phyloP scores from a whole-genome alignment of 2,329 filamentous ascomycete species.

The Cryphonectria naterciae region DNA sequence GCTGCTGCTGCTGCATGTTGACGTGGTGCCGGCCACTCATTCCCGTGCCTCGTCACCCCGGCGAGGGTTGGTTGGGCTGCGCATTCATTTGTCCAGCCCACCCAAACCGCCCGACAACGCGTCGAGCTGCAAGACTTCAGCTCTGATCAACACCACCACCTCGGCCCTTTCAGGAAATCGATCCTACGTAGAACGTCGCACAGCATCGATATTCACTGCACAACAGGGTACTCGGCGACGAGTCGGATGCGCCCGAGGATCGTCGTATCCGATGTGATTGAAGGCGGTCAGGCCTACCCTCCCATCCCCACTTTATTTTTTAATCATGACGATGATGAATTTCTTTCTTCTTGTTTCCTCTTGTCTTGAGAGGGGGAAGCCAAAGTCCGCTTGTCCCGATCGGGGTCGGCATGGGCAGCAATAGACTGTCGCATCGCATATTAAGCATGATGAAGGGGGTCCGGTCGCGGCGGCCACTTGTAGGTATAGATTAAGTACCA shows the following conservation, averaged over 20 bases:
- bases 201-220: background rate
- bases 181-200: slow-evolving; percentile 9
- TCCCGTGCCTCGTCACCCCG: background rate
- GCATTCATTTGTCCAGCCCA: background rate
- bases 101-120: background rate
- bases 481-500: background rate
- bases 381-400: background rate
- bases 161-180: background rate
- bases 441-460: background rate
- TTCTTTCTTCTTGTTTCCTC: too few species aligned
- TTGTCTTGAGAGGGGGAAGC: background rate
- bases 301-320: background rate
- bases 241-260: slow-evolving; percentile 1
- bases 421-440: background rate
- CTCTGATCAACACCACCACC: background rate
- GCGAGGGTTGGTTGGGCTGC: background rate
- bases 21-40: background rate
- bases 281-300: background rate
- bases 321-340: background rate
- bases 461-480: background rate
- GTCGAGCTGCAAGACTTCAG: background rate
- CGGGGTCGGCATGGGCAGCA: background rate
- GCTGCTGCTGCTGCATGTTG: background rate
- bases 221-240: background rate
- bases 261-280: background rate